Percentiles rank a stretch among this genome's conserved stretches.
Evolutionary conservation across 805 yeast genomes (phyloP).

Genomic region (Wickerhamomyces ciferrii): DNA sequence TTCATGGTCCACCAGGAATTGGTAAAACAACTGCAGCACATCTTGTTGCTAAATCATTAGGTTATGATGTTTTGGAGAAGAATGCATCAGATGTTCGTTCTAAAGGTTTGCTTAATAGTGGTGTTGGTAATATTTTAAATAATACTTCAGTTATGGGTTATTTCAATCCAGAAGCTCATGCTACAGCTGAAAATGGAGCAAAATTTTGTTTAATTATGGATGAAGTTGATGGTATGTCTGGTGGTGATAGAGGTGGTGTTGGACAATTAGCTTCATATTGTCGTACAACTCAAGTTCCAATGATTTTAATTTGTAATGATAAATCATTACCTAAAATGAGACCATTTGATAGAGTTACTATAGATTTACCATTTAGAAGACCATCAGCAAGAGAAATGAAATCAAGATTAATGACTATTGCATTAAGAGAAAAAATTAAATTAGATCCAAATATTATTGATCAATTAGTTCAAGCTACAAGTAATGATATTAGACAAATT

Average conservation of each 20-base stretch:
- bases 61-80: conserved; percentile 70
- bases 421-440: conserved; percentile 76
- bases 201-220: conserved; percentile 90
- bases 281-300: conserved; percentile 78
- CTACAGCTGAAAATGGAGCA: conserved; percentile 31
- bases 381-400: conserved; percentile 81
- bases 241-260: conserved; percentile 98
- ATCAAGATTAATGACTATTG: conserved; percentile 85
- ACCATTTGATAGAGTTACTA: conserved; percentile 81
- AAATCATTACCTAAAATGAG: conserved; percentile 91
- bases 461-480: conserved; percentile 77
- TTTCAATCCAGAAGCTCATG: conserved; percentile 37
- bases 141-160: conserved; percentile 83
- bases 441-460: conserved; percentile 79
- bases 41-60: conserved; percentile 60
- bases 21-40: conserved; percentile 85
- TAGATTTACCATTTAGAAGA: conserved; percentile 80
- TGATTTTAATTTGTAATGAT: conserved; percentile 92
- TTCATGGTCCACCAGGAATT: conserved; percentile 85
- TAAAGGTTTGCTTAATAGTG: conserved; percentile 65
- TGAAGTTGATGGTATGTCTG: conserved; percentile 99
- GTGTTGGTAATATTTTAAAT: conserved; percentile 64
- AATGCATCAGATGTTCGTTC: conserved; percentile 91
- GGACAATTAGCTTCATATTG: conserved; percentile 90
- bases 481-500: conserved; percentile 91